A percentile compares a stretch with the other conserved stretches of the same genome.
These are phyloP conservation scores for Solanum bukasovii DNA, from an alignment of 257 asterid species.

Conservation along the genomic window DNA sequence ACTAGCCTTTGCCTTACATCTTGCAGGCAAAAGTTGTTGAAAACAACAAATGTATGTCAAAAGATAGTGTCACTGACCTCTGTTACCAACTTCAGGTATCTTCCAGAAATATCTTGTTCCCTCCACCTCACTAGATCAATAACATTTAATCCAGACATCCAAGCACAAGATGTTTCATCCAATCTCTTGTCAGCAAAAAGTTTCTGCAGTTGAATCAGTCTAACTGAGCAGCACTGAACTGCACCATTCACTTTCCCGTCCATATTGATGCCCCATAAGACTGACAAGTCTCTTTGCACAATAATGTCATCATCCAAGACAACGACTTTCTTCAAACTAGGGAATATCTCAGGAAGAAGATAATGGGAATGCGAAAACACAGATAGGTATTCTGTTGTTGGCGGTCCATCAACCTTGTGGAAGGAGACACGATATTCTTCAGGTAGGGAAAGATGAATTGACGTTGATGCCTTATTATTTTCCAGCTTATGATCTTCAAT, in stretches of 20 bases:
- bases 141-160: conserved; percentile 87
- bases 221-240: conserved; percentile 53
- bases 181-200: conserved; percentile 33
- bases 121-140: conserved; percentile 77
- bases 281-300: conserved; percentile 86
- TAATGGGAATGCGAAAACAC: conserved; percentile 73
- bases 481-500: conserved; percentile 61
- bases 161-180: conserved; percentile 62
- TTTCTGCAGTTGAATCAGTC: conserved; percentile 48
- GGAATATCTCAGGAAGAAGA: conserved; percentile 80
- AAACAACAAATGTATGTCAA: neutral
- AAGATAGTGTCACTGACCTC: conserved; percentile 51
- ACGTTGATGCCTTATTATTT: conserved; percentile 31
- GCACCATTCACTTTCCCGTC: conserved; percentile 89
- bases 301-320: conserved; percentile 83
- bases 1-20: neutral
- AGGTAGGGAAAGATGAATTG: conserved; percentile 56
- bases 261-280: conserved; percentile 82
- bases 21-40: neutral
- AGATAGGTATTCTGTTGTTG: conserved; percentile 69
- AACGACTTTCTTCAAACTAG: conserved; percentile 58
- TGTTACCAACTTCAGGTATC: conserved; percentile 44
- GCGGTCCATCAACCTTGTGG: conserved; percentile 46
- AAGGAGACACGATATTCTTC: conserved; percentile 85
- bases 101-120: conserved; percentile 48